Evolutionary conservation across 495 filamentous ascomycete species (phyloP), one percentile per base, ranked within the genome.

Genomic region (Melanomma pulvis-pyrius): DNA sequence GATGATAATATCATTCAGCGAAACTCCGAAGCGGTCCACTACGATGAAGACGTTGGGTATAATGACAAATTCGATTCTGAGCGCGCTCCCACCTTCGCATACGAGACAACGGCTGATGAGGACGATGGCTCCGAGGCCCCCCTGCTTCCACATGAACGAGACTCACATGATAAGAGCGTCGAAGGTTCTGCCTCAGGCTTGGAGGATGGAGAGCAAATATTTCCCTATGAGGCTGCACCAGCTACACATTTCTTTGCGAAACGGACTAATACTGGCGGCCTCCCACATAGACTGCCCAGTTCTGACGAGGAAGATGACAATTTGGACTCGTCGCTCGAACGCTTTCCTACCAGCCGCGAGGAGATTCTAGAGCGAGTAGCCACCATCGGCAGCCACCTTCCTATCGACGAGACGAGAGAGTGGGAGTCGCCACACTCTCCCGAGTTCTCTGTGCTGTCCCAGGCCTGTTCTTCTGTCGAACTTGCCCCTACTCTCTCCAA

Each of bases 251-350:
- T 67, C 28, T 61, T 67, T 13, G 28, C 17, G 1, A 39, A 32
- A 19, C 26, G 57, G 22, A 61, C 57, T 8, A 25, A 25, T 15
- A 59, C 22, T 22, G 26, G 59, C 21, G 49, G 30, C 34, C 30
- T 67, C 4, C 60, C 53, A 6, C 17, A 61, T 61, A 47, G 44
- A 6, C 26, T 69, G 26, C 60, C 54, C 4, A 17, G n/a, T 19
- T 59, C 54, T 1, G 64, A 72, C 63, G 39, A 56, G 26, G 60
- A 70, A 39, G 71, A 75, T 58, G 54, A 67, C 47, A n/a, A 72
- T 59, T 34, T 63, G 13, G 67, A 70, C 59, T 51, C 67, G 26
- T 56, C 49, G 29, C 47, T 70, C 1, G 62, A 65, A 29, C 15
- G 17, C 0, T 70, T 70, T 41, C 67, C 67, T 17, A 66, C 52